Conservation (phyloP, 768 basidiomycete species). For the Mycena sanguinolenta region DNA sequence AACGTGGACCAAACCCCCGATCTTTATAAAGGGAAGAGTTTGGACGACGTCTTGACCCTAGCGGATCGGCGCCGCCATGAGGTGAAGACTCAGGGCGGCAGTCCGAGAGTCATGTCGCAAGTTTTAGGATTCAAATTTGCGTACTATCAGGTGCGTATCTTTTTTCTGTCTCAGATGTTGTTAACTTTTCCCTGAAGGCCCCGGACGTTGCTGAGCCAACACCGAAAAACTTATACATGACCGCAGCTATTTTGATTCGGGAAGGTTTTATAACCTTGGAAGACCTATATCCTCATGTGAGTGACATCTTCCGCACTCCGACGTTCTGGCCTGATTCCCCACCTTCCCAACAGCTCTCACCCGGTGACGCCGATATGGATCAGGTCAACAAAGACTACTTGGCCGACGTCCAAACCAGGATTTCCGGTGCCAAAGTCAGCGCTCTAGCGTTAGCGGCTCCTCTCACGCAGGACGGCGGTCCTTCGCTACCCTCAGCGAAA, state of each 20-base stretch:
- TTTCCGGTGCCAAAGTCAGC: constrained; percentile 77
- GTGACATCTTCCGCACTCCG: constrained; percentile 41
- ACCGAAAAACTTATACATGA: constrained; percentile 82
- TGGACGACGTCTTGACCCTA: constrained; percentile 76
- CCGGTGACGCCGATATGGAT: constrained; percentile 83
- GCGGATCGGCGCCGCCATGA: constrained; percentile 57
- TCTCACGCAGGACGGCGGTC: constrained; percentile 63
- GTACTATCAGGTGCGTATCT: constrained; percentile 82
- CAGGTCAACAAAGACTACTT: constrained; percentile 74
- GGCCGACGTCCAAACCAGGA: constrained; percentile 71
- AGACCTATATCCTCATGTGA: constrained; percentile 93
- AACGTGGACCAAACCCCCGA: constrained; percentile 52
- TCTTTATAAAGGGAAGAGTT: constrained; percentile 66
- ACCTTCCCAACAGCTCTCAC: constrained; percentile 72
- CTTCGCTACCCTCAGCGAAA: constrained; percentile 69
- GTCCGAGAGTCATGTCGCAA: constrained; percentile 83
- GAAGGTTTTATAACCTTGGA: constrained; percentile 90
- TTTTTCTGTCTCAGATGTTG: neutral
- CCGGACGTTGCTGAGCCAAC: constrained; percentile 71
- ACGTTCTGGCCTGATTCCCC: constrained; percentile 12
- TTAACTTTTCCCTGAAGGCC: constrained; percentile 52
- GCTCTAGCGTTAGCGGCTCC: constrained; percentile 90
- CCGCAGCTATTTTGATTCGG: constrained; percentile 89
- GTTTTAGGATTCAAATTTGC: constrained; percentile 98
- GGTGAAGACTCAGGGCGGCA: constrained; percentile 40